Evolutionary conservation across 345 rosid genomes (phyloP).

Genomic region (Ceriops tagal): DNA sequence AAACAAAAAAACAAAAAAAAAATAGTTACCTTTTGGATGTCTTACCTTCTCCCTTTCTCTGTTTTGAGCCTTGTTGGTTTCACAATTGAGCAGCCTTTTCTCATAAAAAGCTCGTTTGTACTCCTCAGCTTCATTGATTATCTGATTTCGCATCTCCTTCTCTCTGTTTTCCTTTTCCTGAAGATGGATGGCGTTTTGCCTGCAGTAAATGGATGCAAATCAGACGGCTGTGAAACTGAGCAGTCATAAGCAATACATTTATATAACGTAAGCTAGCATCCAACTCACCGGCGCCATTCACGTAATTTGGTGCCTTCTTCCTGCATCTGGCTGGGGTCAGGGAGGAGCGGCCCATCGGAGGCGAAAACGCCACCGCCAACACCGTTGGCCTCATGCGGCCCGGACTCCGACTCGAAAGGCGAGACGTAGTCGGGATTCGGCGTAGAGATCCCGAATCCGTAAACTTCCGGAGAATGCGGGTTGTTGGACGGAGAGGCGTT

Average conservation of each 20-base stretch:
- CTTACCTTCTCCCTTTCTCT: constrained; percentile 88
- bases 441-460: constrained; percentile 38
- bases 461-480: constrained; percentile 40
- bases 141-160: constrained; percentile 87
- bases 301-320: constrained; percentile 21
- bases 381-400: neutral
- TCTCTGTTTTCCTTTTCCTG: constrained; percentile 95
- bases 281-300: constrained; percentile 24
- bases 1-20: neutral
- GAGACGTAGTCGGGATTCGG: constrained; percentile 41
- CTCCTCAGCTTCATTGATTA: constrained; percentile 52
- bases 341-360: constrained; percentile 26
- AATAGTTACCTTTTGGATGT: neutral
- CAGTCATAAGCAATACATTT: too few relatives aligned
- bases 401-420: neutral
- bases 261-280: too few relatives aligned
- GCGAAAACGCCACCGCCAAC: constrained; percentile 3
- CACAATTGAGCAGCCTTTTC: constrained; percentile 53
- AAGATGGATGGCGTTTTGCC: too few relatives aligned
- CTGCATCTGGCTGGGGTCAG: constrained; percentile 20
- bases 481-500: constrained; percentile 15
- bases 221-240: too few relatives aligned
- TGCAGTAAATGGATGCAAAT: too few relatives aligned
- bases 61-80: constrained; percentile 71
- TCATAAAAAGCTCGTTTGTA: too few relatives aligned